phyloP scores from a whole-genome alignment of 1,284 basidiomycete species.

The Farysia itapuensis region DNA sequence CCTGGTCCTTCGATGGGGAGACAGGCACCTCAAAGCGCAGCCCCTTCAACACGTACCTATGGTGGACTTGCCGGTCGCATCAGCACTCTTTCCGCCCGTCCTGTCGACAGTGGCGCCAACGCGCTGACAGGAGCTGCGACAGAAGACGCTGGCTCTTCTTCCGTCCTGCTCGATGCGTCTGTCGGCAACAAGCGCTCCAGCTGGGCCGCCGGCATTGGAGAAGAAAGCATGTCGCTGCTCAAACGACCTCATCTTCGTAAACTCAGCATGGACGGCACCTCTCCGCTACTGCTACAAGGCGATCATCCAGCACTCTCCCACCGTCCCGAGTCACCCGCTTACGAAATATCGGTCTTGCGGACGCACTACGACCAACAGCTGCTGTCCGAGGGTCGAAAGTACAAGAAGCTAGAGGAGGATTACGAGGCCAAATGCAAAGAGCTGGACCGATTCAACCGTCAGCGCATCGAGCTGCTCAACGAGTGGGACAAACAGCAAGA shows the following conservation, averaged over 20 bases:
- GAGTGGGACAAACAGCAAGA: constrained; percentile 51
- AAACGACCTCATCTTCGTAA: constrained; percentile 22
- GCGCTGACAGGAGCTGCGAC: constrained; percentile 8
- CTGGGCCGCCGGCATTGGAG: constrained; percentile 16
- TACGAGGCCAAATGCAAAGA: constrained; percentile 43
- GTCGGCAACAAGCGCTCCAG: constrained; percentile 20
- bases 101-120: constrained; percentile 12
- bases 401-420: constrained; percentile 45
- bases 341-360: constrained; percentile 41
- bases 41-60: constrained; percentile 19
- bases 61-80: constrained; percentile 17
- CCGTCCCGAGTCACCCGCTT: constrained; percentile 25
- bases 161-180: constrained; percentile 18
- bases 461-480: constrained; percentile 44
- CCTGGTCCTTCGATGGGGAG: background rate
- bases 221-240: constrained; percentile 10
- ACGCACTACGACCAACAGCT: constrained; percentile 47
- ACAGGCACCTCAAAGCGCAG: constrained; percentile 14
- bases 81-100: constrained; percentile 19
- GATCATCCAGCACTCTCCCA: constrained; percentile 12
- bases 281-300: constrained; percentile 18
- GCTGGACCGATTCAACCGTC: constrained; percentile 45
- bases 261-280: constrained; percentile 27
- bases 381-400: constrained; percentile 33
- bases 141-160: constrained; percentile 13